Conservation (phyloP, 179 eudicot species). For the Gypsophila paniculata region DNA sequence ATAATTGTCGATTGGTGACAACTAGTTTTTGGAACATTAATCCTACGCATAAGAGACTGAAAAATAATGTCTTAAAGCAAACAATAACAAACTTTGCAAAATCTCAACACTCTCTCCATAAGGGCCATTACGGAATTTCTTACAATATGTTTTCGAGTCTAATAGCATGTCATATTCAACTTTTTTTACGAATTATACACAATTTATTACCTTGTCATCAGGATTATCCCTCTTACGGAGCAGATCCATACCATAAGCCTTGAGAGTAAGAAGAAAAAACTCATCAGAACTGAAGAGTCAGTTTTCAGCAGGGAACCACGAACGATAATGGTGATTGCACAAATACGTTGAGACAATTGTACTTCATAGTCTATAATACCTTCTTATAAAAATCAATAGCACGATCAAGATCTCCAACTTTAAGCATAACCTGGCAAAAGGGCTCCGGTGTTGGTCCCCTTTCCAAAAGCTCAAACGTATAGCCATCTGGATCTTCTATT, state of each 20-base stretch:
- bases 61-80: not conserved
- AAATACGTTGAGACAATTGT: no score
- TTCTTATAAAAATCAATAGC: conserved; percentile 51
- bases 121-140: not conserved
- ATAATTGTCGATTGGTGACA: no score
- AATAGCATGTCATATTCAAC: not conserved
- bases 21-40: not conserved
- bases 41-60: conserved; percentile 6
- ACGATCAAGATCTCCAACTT: conserved; percentile 66
- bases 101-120: not conserved
- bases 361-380: conserved; percentile 27
- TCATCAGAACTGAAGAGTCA: conserved; percentile 4
- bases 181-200: not conserved
- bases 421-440: conserved; percentile 61
- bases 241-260: conserved; percentile 71
- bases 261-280: conserved; percentile 11
- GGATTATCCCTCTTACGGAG: conserved; percentile 51
- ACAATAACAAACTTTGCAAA: not conserved
- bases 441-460: conserved; percentile 46
- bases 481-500: conserved; percentile 65
- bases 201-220: conserved; percentile 42
- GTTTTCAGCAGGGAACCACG: not conserved
- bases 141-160: not conserved
- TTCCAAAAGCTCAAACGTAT: conserved; percentile 56
- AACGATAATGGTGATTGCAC: not conserved